phyloP scores from a whole-genome alignment of 495 filamentous ascomycete species.

The Tuber aestivum region DNA sequence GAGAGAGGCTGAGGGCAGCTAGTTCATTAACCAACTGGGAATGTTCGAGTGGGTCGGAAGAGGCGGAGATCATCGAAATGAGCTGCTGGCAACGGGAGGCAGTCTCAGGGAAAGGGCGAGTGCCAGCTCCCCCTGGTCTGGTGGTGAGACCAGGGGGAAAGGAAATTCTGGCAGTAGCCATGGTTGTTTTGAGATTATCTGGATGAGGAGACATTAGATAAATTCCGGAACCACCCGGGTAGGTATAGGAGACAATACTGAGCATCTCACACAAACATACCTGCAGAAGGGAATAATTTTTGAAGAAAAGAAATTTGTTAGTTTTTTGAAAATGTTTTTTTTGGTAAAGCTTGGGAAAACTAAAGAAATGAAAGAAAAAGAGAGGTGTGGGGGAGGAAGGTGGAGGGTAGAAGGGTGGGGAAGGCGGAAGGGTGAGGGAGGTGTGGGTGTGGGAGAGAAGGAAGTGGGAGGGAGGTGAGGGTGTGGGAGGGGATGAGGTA shows the following conservation, averaged over 20 bases:
- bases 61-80: background rate
- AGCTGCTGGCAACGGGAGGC: background rate
- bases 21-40: background rate
- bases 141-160: background rate
- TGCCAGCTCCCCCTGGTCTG: too few relatives aligned
- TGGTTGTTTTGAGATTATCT: background rate
- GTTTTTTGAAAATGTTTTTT: too few relatives aligned
- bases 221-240: background rate
- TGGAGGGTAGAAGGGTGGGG: too few relatives aligned
- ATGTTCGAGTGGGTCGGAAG: background rate
- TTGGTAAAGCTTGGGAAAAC: too few relatives aligned
- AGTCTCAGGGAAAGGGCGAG: background rate
- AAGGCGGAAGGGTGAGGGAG: too few relatives aligned
- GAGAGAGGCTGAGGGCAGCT: background rate
- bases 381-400: too few relatives aligned
- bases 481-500: too few relatives aligned
- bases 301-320: background rate
- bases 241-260: background rate
- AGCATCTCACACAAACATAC: background rate
- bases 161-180: background rate
- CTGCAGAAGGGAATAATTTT: background rate
- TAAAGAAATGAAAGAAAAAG: too few relatives aligned
- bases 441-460: too few relatives aligned
- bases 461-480: too few relatives aligned
- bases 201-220: background rate